These are phyloP conservation scores for Aspergillus conjunctus DNA, from an alignment of 495 filamentous ascomycete species.

Conservation along the genomic window DNA sequence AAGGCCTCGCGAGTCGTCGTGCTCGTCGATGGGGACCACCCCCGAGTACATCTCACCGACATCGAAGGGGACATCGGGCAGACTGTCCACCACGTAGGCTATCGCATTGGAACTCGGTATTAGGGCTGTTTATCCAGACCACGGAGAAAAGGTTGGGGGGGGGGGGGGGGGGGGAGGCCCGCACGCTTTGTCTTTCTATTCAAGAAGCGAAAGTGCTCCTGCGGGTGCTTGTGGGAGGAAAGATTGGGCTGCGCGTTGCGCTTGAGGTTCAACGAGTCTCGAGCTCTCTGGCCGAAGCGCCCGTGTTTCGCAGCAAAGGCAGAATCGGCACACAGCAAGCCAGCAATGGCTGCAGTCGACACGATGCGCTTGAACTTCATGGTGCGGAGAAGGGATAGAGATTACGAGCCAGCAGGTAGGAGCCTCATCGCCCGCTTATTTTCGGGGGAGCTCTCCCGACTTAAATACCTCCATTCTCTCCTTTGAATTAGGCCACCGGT, in stretches of 20 bases:
- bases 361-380: slow-evolving; percentile 39
- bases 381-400: not conserved
- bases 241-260: slow-evolving; percentile 60
- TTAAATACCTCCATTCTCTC: too few relatives aligned
- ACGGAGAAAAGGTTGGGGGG: too few relatives aligned
- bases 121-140: not conserved
- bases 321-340: slow-evolving; percentile 33
- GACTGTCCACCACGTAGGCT: slow-evolving; percentile 67
- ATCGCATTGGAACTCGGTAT: not conserved
- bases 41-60: slow-evolving; percentile 78
- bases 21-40: slow-evolving; percentile 66
- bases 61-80: slow-evolving; percentile 74
- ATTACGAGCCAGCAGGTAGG: not conserved
- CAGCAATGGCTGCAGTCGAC: slow-evolving; percentile 31
- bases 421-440: not conserved
- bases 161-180: too few relatives aligned
- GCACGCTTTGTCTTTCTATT: slow-evolving; percentile 34
- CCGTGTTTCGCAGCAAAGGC: slow-evolving; percentile 34
- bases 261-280: slow-evolving; percentile 82
- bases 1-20: slow-evolving; percentile 48
- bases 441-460: too few relatives aligned
- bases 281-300: slow-evolving; percentile 60
- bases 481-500: too few relatives aligned
- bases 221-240: slow-evolving; percentile 17
- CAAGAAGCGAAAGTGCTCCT: slow-evolving; percentile 41